phyloP scores from a whole-genome alignment of 1,139 yeast genomes.

The Pichiaceae sp. region DNA sequence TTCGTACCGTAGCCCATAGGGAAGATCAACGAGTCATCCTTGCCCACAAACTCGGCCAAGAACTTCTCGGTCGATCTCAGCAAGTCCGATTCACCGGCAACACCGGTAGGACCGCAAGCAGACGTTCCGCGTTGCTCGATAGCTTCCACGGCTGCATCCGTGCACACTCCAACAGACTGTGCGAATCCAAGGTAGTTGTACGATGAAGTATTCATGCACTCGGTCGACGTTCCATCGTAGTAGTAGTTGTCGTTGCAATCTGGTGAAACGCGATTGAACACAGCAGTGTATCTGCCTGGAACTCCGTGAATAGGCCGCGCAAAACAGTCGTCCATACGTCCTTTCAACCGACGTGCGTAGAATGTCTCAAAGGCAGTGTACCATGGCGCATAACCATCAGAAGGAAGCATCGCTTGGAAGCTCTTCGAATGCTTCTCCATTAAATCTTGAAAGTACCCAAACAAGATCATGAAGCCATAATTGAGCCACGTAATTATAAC shows the following conservation, averaged over 20 bases:
- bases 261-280: constrained; percentile 65
- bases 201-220: constrained; percentile 80
- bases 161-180: constrained; percentile 87
- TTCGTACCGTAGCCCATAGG: constrained; percentile 97
- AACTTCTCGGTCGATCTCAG: constrained; percentile 68
- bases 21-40: constrained; percentile 78
- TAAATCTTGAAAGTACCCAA: constrained; percentile 88
- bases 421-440: constrained; percentile 66
- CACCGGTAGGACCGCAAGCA: constrained; percentile 68
- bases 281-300: constrained; percentile 84
- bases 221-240: constrained; percentile 66
- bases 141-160: constrained; percentile 62
- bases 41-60: constrained; percentile 82
- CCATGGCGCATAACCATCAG: constrained; percentile 94
- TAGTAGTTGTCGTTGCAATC: constrained; percentile 53
- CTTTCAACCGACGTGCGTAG: constrained; percentile 84
- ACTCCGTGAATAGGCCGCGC: constrained; percentile 95
- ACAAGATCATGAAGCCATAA: constrained; percentile 71
- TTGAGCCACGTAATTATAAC: constrained; percentile 76
- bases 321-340: constrained; percentile 88
- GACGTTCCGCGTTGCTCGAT: constrained; percentile 67
- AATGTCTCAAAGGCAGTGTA: constrained; percentile 90
- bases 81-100: constrained; percentile 70
- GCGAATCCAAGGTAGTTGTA: constrained; percentile 96
- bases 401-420: constrained; percentile 61